A percentile compares a stretch with the other conserved stretches of the same genome.
phyloP scores from a whole-genome alignment of 306 rosid genomes.

The Delonix regia region DNA sequence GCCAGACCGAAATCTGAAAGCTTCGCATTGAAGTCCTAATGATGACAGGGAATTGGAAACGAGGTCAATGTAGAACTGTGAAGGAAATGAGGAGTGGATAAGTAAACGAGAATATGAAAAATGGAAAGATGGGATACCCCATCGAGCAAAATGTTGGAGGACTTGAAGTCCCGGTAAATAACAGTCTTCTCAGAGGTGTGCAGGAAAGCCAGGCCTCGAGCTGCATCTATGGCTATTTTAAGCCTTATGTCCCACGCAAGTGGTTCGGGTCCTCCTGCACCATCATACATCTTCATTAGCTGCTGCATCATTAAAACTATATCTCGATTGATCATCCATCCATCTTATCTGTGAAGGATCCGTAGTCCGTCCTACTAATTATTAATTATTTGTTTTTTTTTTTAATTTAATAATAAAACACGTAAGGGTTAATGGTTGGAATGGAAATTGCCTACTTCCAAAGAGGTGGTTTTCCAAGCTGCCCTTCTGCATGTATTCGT shows the following conservation, averaged over 20 bases:
- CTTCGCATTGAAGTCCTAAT: slow-evolving; percentile 65
- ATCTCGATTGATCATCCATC: no score
- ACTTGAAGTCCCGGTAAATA: slow-evolving; percentile 84
- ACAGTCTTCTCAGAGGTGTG: slow-evolving; percentile 70
- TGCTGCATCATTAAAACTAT: neutral
- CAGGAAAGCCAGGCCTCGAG: slow-evolving; percentile 65
- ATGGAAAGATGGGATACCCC: slow-evolving; percentile 36
- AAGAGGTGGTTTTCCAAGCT: slow-evolving; percentile 93
- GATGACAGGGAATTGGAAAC: no score
- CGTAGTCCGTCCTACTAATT: no score
- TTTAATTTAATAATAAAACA: no score
- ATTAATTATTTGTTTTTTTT: no score
- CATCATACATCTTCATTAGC: neutral
- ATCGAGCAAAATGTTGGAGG: slow-evolving; percentile 81
- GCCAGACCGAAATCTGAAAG: slow-evolving; percentile 92
- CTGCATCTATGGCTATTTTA: slow-evolving; percentile 85
- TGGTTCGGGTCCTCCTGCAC: slow-evolving; percentile 57
- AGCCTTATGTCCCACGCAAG: slow-evolving; percentile 73
- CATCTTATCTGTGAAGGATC: no score
- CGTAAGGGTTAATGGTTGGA: no score
- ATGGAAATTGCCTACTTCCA: slow-evolving; percentile 58
- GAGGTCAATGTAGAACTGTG: no score
- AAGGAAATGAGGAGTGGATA: no score
- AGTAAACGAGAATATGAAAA: no score
- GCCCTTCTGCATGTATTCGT: slow-evolving; percentile 78